phyloP scores from a whole-genome alignment of 441 rosid genomes.

The Populus hybrid region DNA sequence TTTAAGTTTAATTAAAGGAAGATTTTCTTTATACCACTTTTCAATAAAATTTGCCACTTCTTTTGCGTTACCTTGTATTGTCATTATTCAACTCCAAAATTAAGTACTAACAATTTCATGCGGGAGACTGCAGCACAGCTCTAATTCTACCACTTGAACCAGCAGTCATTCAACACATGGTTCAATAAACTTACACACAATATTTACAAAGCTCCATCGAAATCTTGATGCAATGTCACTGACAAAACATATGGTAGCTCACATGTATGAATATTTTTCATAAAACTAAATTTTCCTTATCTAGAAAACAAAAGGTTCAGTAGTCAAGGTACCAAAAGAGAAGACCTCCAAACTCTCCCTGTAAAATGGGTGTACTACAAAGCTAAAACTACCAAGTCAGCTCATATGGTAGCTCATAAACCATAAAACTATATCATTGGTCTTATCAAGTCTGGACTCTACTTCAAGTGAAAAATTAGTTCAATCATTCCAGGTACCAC shows the following conservation, averaged over 20 bases:
- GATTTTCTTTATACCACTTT: background rate
- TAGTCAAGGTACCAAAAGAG: background rate
- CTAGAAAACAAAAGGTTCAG: background rate
- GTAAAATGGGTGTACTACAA: background rate
- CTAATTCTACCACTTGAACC: background rate
- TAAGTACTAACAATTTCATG: background rate
- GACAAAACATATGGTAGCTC: background rate
- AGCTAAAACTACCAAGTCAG: background rate
- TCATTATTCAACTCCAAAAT: background rate
- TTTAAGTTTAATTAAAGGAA: background rate
- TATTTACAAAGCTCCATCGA: background rate
- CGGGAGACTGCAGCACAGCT: background rate
- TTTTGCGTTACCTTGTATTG: background rate
- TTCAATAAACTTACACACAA: background rate
- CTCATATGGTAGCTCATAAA: background rate
- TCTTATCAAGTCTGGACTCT: background rate
- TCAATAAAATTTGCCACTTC: background rate
- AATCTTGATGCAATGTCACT: background rate
- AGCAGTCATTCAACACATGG: background rate
- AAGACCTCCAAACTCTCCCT: background rate
- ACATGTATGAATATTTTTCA: background rate
- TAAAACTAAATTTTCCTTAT: background rate
- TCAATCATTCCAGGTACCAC: background rate
- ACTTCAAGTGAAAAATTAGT: background rate
- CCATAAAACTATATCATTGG: background rate